Conservation (phyloP, 2,329 filamentous ascomycete genomes). For the Rutstroemia sp. region DNA sequence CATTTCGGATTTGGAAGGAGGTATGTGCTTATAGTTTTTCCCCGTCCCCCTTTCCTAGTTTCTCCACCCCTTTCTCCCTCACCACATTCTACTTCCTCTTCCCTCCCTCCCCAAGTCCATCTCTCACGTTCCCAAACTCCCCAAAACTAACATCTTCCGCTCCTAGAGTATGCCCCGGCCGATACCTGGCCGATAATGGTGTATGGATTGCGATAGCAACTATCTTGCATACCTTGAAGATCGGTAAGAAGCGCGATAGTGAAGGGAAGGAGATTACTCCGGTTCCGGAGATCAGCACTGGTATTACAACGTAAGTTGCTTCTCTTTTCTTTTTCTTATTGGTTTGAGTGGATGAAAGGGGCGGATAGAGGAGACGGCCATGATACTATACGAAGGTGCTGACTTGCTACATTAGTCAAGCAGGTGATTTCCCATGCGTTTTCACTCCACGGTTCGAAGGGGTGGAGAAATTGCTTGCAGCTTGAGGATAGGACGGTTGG, state of each 20-base stretch:
- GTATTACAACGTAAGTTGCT: constrained; percentile 12
- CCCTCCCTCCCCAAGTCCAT: not conserved
- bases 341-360: not conserved
- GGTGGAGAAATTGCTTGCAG: not conserved
- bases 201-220: constrained; percentile 35
- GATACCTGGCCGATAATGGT: constrained; percentile 39
- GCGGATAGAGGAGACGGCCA: not conserved
- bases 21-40: not conserved
- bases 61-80: too few relatives aligned
- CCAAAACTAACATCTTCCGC: not conserved
- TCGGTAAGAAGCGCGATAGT: constrained; percentile 29
- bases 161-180: constrained; percentile 36
- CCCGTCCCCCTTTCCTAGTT: not conserved
- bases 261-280: constrained; percentile 31
- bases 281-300: constrained; percentile 18
- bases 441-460: not conserved
- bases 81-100: not conserved
- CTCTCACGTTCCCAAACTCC: not conserved
- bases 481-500: too few relatives aligned
- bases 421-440: not conserved
- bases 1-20: constrained; percentile 45
- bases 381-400: not conserved
- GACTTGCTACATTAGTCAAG: not conserved
- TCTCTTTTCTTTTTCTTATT: not conserved
- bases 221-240: constrained; percentile 33